Percentiles rank a stretch among this genome's conserved stretches.
Conservation (phyloP, 2,329 filamentous ascomycete genomes). For the Sporothrix brunneoviolacea region DNA sequence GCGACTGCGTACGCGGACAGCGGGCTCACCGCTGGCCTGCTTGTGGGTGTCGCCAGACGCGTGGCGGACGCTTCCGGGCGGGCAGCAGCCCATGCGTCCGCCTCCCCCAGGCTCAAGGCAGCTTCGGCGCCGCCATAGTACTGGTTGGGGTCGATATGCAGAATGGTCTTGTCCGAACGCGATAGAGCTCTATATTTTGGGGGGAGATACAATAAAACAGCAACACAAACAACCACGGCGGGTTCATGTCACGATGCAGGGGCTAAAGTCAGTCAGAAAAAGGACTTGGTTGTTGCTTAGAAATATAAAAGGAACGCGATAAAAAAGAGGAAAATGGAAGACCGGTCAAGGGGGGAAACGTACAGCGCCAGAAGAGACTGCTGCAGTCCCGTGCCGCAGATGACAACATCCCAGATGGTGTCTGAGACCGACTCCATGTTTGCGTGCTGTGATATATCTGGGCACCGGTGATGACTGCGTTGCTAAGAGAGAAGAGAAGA, state of each 20-base stretch:
- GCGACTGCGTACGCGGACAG: constrained; percentile 76
- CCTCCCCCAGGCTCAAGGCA: constrained; percentile 76
- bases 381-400: constrained; percentile 69
- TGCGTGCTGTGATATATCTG: constrained; percentile 8
- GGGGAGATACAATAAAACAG: neutral
- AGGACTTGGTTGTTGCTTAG: constrained; percentile 21
- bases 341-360: constrained; percentile 1
- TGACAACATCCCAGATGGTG: constrained; percentile 71
- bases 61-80: constrained; percentile 23
- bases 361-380: constrained; percentile 62
- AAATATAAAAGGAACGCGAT: neutral
- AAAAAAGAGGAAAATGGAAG: constrained; percentile 19
- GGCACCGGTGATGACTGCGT: constrained; percentile 8
- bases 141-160: constrained; percentile 80
- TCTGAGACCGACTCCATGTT: constrained; percentile 69
- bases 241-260: constrained; percentile 24
- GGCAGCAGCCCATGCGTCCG: constrained; percentile 61
- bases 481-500: constrained; percentile 7
- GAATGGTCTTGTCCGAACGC: constrained; percentile 81
- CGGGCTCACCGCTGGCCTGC: constrained; percentile 41
- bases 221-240: no score
- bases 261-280: constrained; percentile 66
- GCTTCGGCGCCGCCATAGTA: constrained; percentile 87
- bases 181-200: constrained; percentile 69
- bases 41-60: constrained; percentile 21